These are phyloP conservation scores for Myrica gale DNA, from an alignment of 306 rosid genomes.

Conservation along the genomic window DNA sequence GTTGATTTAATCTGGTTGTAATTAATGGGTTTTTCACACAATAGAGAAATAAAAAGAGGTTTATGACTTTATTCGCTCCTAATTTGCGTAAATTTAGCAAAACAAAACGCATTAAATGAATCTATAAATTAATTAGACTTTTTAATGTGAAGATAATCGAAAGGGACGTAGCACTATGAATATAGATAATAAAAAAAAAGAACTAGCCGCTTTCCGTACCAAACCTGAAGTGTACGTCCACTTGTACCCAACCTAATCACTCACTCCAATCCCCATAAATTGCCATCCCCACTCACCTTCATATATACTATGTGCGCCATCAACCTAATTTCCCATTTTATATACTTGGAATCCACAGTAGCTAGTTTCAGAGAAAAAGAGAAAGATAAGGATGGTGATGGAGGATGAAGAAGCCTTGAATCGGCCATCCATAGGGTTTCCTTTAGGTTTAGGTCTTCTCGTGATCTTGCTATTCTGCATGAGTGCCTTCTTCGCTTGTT, in stretches of 20 bases:
- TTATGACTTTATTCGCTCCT: no score
- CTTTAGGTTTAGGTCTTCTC: slow-evolving; percentile 66
- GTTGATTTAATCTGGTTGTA: no score
- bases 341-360: not conserved
- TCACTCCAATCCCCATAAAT: slow-evolving; percentile 25
- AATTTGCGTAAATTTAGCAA: no score
- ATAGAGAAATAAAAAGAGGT: no score
- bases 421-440: slow-evolving; percentile 44
- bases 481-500: slow-evolving; percentile 53
- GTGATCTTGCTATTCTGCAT: slow-evolving; percentile 35
- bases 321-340: slow-evolving; percentile 4
- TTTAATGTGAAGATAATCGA: no score
- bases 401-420: slow-evolving; percentile 29
- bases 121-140: no score
- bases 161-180: no score
- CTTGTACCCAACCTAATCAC: slow-evolving; percentile 18
- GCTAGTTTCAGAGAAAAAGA: not conserved
- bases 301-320: slow-evolving; percentile 19
- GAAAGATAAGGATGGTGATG: slow-evolving; percentile 25
- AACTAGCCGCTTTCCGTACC: slow-evolving; percentile 32
- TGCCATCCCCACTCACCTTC: slow-evolving; percentile 39
- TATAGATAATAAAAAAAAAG: no score
- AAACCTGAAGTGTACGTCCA: slow-evolving; percentile 39
- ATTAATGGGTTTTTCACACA: no score
- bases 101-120: no score